Conservation (phyloP, 2,329 filamentous ascomycete species). For the Hawksworthiomyces lignivorus region DNA sequence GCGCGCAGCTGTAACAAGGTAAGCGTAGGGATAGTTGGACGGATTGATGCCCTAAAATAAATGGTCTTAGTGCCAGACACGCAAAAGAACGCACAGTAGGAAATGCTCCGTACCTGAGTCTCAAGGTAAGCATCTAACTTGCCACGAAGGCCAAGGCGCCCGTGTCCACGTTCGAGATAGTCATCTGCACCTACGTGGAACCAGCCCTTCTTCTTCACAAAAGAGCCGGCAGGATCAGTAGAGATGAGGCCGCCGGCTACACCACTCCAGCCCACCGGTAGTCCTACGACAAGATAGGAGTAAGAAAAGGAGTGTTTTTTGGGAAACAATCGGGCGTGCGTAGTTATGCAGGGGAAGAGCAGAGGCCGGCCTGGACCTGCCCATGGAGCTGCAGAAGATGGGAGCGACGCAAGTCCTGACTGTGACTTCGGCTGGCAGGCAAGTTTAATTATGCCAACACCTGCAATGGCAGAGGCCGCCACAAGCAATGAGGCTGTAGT, state of each 20-base stretch:
- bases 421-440: no score
- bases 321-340: conserved; percentile 59
- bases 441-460: no score
- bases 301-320: conserved; percentile 61
- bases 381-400: conserved; percentile 9
- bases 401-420: not conserved
- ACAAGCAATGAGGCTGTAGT: no score
- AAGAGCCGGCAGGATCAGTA: no score
- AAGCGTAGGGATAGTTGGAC: conserved; percentile 56
- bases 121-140: conserved; percentile 56
- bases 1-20: conserved; percentile 61
- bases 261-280: conserved; percentile 57
- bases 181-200: conserved; percentile 52
- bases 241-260: conserved; percentile 50
- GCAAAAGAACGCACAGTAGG: conserved; percentile 15
- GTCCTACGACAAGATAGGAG: conserved; percentile 61
- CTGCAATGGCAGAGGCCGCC: no score
- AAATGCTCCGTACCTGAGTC: conserved; percentile 39
- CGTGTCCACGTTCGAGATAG: conserved; percentile 50
- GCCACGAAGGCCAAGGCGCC: conserved; percentile 46
- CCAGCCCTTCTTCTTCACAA: conserved; percentile 34
- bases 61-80: conserved; percentile 4
- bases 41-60: conserved; percentile 46
- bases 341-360: conserved; percentile 58
- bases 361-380: conserved; percentile 32